Percentiles rank a stretch among this genome's conserved stretches.
These are phyloP conservation scores for Ascochyta fabae DNA, from an alignment of 2,329 filamentous ascomycete species.

Conservation along the genomic window DNA sequence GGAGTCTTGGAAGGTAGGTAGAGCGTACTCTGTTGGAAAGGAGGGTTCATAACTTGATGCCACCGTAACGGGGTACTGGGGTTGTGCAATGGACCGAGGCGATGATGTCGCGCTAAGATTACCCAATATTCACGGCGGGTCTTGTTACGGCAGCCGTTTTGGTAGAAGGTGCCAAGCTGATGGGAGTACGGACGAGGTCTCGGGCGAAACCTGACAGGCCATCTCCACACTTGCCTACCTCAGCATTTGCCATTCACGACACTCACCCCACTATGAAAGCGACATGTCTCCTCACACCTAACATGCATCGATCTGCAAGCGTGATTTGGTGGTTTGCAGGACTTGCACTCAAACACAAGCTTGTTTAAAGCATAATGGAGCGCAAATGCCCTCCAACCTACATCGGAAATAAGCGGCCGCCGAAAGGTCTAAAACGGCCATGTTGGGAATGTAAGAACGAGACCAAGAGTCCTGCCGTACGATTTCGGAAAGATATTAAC, in stretches of 20 bases:
- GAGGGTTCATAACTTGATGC: background rate
- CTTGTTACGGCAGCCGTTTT: conserved; percentile 2
- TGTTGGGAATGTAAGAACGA: conserved; percentile 46
- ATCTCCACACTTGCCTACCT: conserved; percentile 24
- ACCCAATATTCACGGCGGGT: conserved; percentile 5
- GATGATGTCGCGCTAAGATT: conserved; percentile 1
- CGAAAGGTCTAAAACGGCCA: conserved; percentile 36
- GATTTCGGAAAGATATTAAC: conserved; percentile 15
- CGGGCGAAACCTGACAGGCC: conserved; percentile 32
- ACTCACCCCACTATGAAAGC: conserved; percentile 45
- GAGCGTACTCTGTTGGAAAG: background rate
- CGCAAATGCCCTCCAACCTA: conserved; percentile 12
- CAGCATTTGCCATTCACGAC: conserved; percentile 35
- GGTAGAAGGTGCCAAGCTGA: conserved; percentile 1
- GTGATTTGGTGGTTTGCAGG: background rate
- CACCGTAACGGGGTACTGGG: background rate
- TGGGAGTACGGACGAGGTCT: conserved; percentile 35
- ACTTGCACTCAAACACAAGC: background rate
- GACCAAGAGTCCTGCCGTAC: background rate
- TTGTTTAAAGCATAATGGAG: conserved; percentile 24
- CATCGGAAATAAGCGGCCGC: conserved; percentile 33
- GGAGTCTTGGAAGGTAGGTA: background rate
- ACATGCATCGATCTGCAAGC: conserved; percentile 23
- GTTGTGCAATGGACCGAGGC: background rate
- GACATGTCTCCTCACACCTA: conserved; percentile 29